A percentile compares a stretch with the other conserved stretches of the same genome.
Conservation (phyloP, 2,329 filamentous ascomycete species). For the Penicillium sp. region DNA sequence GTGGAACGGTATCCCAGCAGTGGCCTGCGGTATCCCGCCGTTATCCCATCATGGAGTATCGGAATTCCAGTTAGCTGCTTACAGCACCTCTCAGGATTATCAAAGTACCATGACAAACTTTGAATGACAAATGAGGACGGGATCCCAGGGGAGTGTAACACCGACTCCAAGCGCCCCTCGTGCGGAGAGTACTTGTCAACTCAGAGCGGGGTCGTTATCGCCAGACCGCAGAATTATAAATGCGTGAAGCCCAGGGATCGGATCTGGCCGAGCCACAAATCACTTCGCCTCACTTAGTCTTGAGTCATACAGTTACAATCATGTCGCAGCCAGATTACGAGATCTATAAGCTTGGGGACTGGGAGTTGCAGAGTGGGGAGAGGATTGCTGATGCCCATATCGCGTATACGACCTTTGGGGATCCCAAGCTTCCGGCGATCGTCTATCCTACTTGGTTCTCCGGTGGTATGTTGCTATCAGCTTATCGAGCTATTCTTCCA, state of each 20-base stretch:
- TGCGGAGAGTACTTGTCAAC: slow-evolving; percentile 13
- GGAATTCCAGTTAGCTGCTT: neutral
- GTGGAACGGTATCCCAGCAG: neutral
- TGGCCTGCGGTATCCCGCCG: neutral
- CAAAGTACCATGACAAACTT: neutral
- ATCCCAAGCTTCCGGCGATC: slow-evolving; percentile 63
- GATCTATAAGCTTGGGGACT: slow-evolving; percentile 64
- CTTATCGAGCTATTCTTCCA: too few species aligned
- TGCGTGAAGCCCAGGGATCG: neutral
- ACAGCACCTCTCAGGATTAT: neutral
- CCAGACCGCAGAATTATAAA: slow-evolving; percentile 17
- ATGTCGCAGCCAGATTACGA: slow-evolving; percentile 45
- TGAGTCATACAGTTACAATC: neutral
- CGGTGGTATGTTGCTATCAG: slow-evolving; percentile 48
- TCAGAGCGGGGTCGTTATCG: slow-evolving; percentile 19
- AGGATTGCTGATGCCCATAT: slow-evolving; percentile 66
- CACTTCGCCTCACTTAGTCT: neutral
- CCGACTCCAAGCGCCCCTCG: slow-evolving; percentile 12
- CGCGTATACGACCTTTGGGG: slow-evolving; percentile 76
- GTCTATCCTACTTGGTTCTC: slow-evolving; percentile 80
- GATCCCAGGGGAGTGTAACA: neutral
- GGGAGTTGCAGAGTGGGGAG: slow-evolving; percentile 66
- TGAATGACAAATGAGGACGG: neutral
- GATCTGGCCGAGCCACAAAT: neutral
- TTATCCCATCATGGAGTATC: neutral